These are phyloP conservation scores for Emergomyces orientalis DNA, from an alignment of 2,329 filamentous ascomycete genomes.

Conservation along the genomic window DNA sequence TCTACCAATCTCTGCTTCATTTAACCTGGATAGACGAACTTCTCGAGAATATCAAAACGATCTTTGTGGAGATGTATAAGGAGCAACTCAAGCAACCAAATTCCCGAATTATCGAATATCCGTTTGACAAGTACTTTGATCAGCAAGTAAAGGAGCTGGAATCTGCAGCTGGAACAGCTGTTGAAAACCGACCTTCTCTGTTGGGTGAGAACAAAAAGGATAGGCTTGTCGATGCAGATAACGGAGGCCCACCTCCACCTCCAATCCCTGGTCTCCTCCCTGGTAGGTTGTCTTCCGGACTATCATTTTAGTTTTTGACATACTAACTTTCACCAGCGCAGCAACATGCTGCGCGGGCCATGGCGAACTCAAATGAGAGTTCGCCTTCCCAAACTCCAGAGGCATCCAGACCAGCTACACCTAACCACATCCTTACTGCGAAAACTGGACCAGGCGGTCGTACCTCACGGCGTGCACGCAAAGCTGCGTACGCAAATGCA, in stretches of 20 bases:
- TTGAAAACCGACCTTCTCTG: constrained; percentile 39
- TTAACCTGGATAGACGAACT: constrained; percentile 96
- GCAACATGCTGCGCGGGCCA: constrained; percentile 35
- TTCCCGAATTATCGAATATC: constrained; percentile 68
- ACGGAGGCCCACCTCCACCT: constrained; percentile 43
- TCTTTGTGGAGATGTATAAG: constrained; percentile 85
- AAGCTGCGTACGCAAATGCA: constrained; percentile 47
- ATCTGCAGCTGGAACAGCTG: constrained; percentile 27
- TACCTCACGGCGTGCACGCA: constrained; percentile 70
- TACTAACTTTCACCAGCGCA: constrained; percentile 31
- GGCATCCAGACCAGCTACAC: constrained; percentile 70
- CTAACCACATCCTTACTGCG: constrained; percentile 41
- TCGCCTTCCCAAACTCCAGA: constrained; percentile 63
- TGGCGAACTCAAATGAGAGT: constrained; percentile 52
- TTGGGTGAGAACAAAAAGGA: constrained; percentile 36
- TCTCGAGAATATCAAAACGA: constrained; percentile 84
- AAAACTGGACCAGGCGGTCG: constrained; percentile 63
- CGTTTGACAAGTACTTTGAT: constrained; percentile 90
- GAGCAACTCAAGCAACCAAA: constrained; percentile 75
- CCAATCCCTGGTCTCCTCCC: constrained; percentile 45
- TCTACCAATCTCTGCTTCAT: constrained; percentile 91
- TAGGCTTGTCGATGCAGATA: constrained; percentile 40
- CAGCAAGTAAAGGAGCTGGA: constrained; percentile 74
- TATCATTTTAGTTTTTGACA: neutral
- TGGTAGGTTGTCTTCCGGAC: constrained; percentile 22